Conservation (phyloP, 1,139 yeast genomes). For the Blastobotrys ciferrii region DNA sequence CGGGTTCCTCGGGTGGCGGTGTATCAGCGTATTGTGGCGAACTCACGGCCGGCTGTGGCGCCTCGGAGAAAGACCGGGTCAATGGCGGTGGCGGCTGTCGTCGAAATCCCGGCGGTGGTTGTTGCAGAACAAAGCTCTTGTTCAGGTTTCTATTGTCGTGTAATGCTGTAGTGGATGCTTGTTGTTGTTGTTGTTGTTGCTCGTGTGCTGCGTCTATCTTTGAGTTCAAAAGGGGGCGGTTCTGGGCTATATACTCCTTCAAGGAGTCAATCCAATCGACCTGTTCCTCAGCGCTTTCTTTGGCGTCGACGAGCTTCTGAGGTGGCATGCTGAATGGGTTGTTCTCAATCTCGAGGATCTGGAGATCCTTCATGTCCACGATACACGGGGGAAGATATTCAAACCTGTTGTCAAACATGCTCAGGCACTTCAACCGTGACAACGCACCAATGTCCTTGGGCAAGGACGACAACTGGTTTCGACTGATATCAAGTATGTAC, state of each 20-base stretch:
- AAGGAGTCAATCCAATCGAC: conserved; percentile 58
- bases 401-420: conserved; percentile 61
- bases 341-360: conserved; percentile 65
- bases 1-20: conserved; percentile 16
- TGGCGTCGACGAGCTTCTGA: conserved; percentile 36
- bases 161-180: background rate
- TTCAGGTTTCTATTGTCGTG: background rate
- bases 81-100: conserved; percentile 16
- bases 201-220: conserved; percentile 11
- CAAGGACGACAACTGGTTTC: conserved; percentile 50
- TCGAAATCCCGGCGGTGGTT: conserved; percentile 12
- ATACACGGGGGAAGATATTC: conserved; percentile 57
- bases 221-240: conserved; percentile 20
- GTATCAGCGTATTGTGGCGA: background rate
- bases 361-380: conserved; percentile 52
- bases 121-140: conserved; percentile 10
- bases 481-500: conserved; percentile 68
- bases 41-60: conserved; percentile 2
- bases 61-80: conserved; percentile 15
- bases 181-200: conserved; percentile 2
- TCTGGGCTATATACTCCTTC: conserved; percentile 42
- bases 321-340: conserved; percentile 63
- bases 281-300: conserved; percentile 39
- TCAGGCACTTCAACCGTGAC: conserved; percentile 48
- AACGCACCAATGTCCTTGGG: conserved; percentile 45